Evolutionary conservation across 148 eudicot species (phyloP).

Genomic region (Arctostaphylos glauca): DNA sequence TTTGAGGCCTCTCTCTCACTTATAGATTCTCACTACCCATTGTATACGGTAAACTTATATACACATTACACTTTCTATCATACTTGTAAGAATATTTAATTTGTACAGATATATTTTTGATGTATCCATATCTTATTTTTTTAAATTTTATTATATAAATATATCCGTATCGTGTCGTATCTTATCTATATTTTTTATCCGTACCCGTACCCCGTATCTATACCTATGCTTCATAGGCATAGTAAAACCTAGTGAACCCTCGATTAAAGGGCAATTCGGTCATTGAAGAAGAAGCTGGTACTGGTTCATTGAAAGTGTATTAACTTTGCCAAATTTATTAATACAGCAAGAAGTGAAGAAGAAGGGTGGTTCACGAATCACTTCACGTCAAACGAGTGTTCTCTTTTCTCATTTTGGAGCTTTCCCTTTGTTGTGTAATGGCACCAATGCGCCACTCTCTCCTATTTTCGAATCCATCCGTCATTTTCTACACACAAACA

Average conservation of each 20-base stretch:
- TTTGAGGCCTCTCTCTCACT: no score
- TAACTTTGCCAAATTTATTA: not conserved
- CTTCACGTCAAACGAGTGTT: conserved; percentile 50
- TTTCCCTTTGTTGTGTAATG: conserved; percentile 41
- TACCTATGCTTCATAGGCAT: no score
- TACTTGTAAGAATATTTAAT: no score
- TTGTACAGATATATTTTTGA: no score
- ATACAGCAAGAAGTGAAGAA: conserved; percentile 19
- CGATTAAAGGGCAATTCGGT: conserved; percentile 11
- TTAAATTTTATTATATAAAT: no score
- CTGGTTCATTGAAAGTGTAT: not conserved
- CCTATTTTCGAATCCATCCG: conserved; percentile 24
- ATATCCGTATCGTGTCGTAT: no score
- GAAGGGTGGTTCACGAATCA: conserved; percentile 18
- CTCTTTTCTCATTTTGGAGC: conserved; percentile 33
- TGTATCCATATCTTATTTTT: no score
- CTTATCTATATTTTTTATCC: no score
- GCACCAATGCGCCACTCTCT: conserved; percentile 16
- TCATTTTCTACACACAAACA: conserved; percentile 6
- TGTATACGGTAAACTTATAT: no score
- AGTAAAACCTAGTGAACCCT: not conserved
- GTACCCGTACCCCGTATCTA: no score
- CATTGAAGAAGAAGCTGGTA: not conserved
- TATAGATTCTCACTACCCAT: no score
- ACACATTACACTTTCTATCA: no score